Percentiles rank a stretch among this genome's conserved stretches.
phyloP scores from a whole-genome alignment of 345 rosid genomes.

The Orychophragmus violaceus region DNA sequence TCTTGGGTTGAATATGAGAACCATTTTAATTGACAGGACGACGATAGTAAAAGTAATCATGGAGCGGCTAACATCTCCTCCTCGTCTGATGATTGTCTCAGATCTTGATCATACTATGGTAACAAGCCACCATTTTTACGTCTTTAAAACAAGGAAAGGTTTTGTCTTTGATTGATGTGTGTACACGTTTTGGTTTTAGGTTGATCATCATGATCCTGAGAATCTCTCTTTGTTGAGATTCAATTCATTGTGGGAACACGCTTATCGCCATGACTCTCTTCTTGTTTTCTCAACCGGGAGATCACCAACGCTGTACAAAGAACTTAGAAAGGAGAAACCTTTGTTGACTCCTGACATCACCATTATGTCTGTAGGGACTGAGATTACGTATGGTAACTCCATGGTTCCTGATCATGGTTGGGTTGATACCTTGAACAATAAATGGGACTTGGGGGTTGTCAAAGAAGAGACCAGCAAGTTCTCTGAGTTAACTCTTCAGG shows the following conservation, averaged over 20 bases:
- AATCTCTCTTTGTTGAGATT: conserved; percentile 74
- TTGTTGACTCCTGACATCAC: conserved; percentile 91
- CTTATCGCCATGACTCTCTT: conserved; percentile 73
- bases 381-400: conserved; percentile 81
- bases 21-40: conserved; percentile 5
- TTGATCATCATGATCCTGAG: conserved; percentile 91
- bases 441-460: conserved; percentile 76
- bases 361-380: conserved; percentile 98
- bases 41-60: conserved; percentile 29
- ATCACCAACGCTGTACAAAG: conserved; percentile 73
- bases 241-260: conserved; percentile 81
- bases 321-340: conserved; percentile 78
- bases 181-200: conserved; percentile 36
- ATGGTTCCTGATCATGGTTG: conserved; percentile 94
- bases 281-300: conserved; percentile 95
- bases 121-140: background rate
- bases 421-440: conserved; percentile 70
- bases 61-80: conserved; percentile 60
- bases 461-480: conserved; percentile 72
- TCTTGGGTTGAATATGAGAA: background rate
- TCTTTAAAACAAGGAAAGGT: background rate
- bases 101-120: conserved; percentile 99
- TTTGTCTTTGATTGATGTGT: background rate
- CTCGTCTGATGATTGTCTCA: conserved; percentile 91
- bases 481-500: conserved; percentile 91